Conservation (phyloP, 106 monocot genomes). For the Dendrobium chrysotoxum region DNA sequence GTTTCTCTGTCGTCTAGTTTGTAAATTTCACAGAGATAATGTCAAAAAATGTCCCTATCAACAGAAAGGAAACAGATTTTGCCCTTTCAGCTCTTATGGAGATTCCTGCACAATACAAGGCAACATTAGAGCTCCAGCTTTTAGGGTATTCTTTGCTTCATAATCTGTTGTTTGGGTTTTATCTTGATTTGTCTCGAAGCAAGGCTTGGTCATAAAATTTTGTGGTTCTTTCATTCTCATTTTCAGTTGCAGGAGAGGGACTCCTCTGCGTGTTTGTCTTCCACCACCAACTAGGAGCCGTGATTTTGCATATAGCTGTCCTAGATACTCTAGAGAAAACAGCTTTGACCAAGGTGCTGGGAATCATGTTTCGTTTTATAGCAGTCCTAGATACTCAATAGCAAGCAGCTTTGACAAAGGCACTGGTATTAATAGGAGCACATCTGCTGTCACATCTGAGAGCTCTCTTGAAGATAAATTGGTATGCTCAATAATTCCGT, state of each 20-base stretch:
- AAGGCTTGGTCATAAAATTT: not conserved
- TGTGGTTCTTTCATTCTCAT: not conserved
- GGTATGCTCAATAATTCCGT: conserved; percentile 17
- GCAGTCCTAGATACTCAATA: conserved; percentile 1
- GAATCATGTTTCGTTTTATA: not conserved
- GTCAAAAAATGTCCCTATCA: conserved; percentile 35
- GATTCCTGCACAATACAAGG: conserved; percentile 75
- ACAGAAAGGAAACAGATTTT: conserved; percentile 66
- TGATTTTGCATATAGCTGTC: conserved; percentile 21
- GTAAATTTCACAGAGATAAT: conserved; percentile 82
- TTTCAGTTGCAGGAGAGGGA: conserved; percentile 44
- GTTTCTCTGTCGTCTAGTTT: conserved; percentile 38
- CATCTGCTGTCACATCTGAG: conserved; percentile 27
- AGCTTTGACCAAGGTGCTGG: conserved; percentile 34
- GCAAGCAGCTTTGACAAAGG: conserved; percentile 19
- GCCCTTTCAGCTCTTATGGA: conserved; percentile 80
- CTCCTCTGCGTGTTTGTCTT: conserved; percentile 32
- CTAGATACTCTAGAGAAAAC: conserved; percentile 29
- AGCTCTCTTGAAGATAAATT: conserved; percentile 38
- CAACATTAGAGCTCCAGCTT: conserved; percentile 66
- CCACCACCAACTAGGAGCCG: conserved; percentile 43
- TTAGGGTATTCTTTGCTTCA: conserved; percentile 43
- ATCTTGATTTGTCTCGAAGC: not conserved
- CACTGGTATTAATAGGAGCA: conserved; percentile 8
- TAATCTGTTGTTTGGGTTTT: not conserved